phyloP scores from a whole-genome alignment of 2,329 filamentous ascomycete species.

The Westerdykella ornata region DNA sequence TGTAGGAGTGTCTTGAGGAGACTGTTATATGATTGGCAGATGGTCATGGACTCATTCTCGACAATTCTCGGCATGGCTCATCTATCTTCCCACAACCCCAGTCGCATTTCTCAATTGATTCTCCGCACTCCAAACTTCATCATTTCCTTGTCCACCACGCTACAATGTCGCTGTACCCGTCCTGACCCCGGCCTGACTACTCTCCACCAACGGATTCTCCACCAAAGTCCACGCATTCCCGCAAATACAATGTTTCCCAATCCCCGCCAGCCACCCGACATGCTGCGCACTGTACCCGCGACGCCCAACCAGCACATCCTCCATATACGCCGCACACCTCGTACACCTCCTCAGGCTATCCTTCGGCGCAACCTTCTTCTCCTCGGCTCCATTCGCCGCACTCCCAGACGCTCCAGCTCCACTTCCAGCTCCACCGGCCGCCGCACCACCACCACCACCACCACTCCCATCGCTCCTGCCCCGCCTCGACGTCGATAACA shows the following conservation, averaged over 20 bases:
- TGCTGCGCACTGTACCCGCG: conserved; percentile 27
- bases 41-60: too few species aligned
- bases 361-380: conserved; percentile 17
- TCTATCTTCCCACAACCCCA: too few species aligned
- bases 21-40: too few species aligned
- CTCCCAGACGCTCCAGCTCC: background rate
- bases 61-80: too few species aligned
- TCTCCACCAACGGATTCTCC: conserved; percentile 7
- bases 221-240: conserved; percentile 35
- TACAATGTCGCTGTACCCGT: too few species aligned
- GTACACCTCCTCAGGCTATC: conserved; percentile 37
- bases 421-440: background rate
- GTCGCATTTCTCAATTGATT: too few species aligned
- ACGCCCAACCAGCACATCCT: conserved; percentile 37
- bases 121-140: too few species aligned
- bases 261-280: conserved; percentile 30
- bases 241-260: conserved; percentile 37
- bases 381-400: background rate
- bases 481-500: conserved; percentile 3
- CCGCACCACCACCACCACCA: conserved; percentile 3
- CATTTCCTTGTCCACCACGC: too few species aligned
- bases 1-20: too few species aligned
- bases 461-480: conserved; percentile 2
- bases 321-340: conserved; percentile 43
- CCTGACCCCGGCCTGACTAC: too few species aligned